A percentile compares a stretch with the other conserved stretches of the same genome.
Conservation (phyloP, 2,329 filamentous ascomycete genomes). For the Fusarium napiforme region DNA sequence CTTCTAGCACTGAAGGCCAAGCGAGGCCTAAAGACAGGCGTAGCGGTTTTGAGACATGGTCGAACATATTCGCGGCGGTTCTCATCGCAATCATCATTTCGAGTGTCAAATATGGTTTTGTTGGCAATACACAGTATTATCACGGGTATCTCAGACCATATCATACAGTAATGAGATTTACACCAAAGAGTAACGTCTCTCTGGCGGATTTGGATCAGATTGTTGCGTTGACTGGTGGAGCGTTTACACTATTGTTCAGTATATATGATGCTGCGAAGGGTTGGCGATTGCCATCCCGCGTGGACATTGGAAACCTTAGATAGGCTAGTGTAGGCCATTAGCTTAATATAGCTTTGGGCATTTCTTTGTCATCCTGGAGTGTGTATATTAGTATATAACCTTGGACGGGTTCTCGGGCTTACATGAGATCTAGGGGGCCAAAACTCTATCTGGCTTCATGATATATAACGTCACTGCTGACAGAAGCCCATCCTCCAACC, state of each 20-base stretch:
- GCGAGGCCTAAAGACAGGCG: fast-evolving
- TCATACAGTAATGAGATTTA: neutral
- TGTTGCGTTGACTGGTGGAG: neutral
- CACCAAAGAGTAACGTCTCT: neutral
- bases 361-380: neutral
- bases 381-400: neutral
- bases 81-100: neutral
- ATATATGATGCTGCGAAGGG: neutral
- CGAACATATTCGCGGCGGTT: neutral
- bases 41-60: neutral
- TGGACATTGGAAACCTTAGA: neutral
- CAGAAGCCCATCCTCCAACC: neutral
- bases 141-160: no score
- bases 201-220: neutral
- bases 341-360: neutral
- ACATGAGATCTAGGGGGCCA: neutral
- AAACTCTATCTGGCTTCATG: neutral
- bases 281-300: neutral
- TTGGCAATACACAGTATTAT: neutral
- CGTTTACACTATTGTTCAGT: neutral
- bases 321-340: fast-evolving
- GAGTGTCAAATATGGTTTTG: neutral
- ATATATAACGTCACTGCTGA: neutral
- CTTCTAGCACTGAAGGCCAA: no score
- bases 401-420: neutral